A percentile compares a stretch with the other conserved stretches of the same genome.
phyloP scores from a whole-genome alignment of 2,329 filamentous ascomycete species.

The Metarhizium rileyi region DNA sequence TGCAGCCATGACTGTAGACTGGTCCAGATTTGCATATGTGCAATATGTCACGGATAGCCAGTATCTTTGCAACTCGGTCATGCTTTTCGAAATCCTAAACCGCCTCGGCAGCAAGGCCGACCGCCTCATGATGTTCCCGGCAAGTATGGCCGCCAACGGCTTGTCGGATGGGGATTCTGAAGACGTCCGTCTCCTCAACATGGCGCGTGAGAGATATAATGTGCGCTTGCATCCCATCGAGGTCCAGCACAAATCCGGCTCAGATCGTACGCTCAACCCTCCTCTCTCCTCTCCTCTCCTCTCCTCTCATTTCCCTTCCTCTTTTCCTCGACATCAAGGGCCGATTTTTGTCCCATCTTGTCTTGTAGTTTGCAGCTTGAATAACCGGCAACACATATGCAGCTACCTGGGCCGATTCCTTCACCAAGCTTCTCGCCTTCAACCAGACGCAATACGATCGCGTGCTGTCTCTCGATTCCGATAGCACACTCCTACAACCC shows the following conservation, averaged over 20 bases:
- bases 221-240: conserved; percentile 33
- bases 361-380: too few relatives aligned
- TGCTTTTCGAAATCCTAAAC: conserved; percentile 38
- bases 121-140: conserved; percentile 37
- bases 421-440: conserved; percentile 61
- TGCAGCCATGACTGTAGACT: too few relatives aligned
- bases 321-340: too few relatives aligned
- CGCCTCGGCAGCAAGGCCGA: conserved; percentile 32
- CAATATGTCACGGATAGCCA: conserved; percentile 39
- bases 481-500: conserved; percentile 49
- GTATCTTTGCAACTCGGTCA: conserved; percentile 40
- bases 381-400: too few relatives aligned
- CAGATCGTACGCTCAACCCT: not conserved
- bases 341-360: too few relatives aligned
- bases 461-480: conserved; percentile 47
- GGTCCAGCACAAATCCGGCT: not conserved
- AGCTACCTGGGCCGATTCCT: conserved; percentile 46
- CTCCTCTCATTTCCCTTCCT: too few relatives aligned
- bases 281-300: not conserved
- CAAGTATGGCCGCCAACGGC: conserved; percentile 23
- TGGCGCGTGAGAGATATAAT: conserved; percentile 33
- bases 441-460: conserved; percentile 50
- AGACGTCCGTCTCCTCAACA: conserved; percentile 27
- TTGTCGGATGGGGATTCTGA: conserved; percentile 17
- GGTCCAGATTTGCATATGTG: conserved; percentile 36